Evolutionary conservation across 371 early-diverging fungal genomes (phyloP), one percentile per base, ranked within the genome.

Genomic region (Mucor racemosus): DNA sequence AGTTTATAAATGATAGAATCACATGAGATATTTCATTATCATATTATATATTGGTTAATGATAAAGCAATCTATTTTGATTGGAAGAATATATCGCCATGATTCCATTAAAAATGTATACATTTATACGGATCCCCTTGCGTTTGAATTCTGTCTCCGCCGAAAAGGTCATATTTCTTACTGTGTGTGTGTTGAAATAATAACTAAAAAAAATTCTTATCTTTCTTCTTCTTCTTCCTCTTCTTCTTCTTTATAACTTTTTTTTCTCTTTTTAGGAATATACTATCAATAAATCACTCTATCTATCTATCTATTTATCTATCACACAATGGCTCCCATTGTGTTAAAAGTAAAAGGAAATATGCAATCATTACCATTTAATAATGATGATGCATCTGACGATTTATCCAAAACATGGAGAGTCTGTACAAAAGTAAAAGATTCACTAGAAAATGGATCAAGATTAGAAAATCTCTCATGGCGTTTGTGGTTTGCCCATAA

Each of bases 381-480:
- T n/a, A 80, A 87, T 55, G 74, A 90, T 56, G 86, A 89, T 62
- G 84, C 83, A 38, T 84, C 84, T 33, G 90, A 89, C 63, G 92
- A 92, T 71, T 77, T 92, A 14, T 88, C 89, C 34, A 85, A 85
- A 59, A 88, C 90, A 1, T 95, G 95, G 95, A 84, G 88, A 58
- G 86, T 95, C 13, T 91, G 91, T 74, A 92, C 93, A 35, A 93
- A 94, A 80, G 94, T 93, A 36, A 94, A 93, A 78, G 92, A 94
- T 62, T 90, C 94, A 14, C 78, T 95, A 7, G 92, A 92, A 66
- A 91, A 94, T 71, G 95, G 94, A 13, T 86, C 88, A 39, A 80
- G 95, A 38, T 75, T 94, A 40, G 95, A 95, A 73, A 95, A 95
- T 72, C 79, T 95, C 69, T 89, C 92, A 4, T 95, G 95, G 95